Percentiles rank a stretch among this genome's conserved stretches.
phyloP scores from a whole-genome alignment of 2,329 filamentous ascomycete genomes.

The Dothistroma septosporum region DNA sequence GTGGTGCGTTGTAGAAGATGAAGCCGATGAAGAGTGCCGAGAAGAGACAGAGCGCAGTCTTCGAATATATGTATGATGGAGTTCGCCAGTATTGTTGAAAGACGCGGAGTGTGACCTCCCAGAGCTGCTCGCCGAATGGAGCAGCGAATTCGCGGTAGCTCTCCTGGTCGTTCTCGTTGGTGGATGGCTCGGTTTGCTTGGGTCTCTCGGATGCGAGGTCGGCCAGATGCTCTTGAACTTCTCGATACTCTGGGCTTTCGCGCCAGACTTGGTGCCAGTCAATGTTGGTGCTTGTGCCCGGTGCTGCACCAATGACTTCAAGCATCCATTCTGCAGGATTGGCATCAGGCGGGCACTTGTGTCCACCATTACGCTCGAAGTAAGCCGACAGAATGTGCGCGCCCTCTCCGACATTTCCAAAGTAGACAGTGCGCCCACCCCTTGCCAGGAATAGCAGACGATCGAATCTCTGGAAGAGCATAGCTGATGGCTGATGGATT shows the following conservation, averaged over 20 bases:
- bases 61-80: constrained; percentile 84
- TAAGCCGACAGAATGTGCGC: constrained; percentile 65
- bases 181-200: constrained; percentile 37
- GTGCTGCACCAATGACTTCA: constrained; percentile 52
- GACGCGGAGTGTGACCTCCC: constrained; percentile 65
- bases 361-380: constrained; percentile 69
- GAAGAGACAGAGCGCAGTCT: constrained; percentile 62
- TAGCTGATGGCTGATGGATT: constrained; percentile 93
- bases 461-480: constrained; percentile 89
- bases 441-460: constrained; percentile 71
- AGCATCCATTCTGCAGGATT: constrained; percentile 84
- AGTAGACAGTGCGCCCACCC: constrained; percentile 76
- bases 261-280: constrained; percentile 51
- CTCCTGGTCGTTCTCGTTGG: constrained; percentile 46
- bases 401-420: constrained; percentile 71
- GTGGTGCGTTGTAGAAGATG: constrained; percentile 58
- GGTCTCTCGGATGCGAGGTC: constrained; percentile 42
- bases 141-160: constrained; percentile 76
- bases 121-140: constrained; percentile 64
- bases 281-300: constrained; percentile 47
- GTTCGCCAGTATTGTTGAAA: constrained; percentile 93
- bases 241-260: constrained; percentile 44
- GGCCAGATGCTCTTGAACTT: constrained; percentile 45
- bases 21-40: constrained; percentile 76
- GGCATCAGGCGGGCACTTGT: constrained; percentile 60